Evolutionary conservation across 306 rosid species (phyloP).

Genomic region (Echinosophora koreensis): DNA sequence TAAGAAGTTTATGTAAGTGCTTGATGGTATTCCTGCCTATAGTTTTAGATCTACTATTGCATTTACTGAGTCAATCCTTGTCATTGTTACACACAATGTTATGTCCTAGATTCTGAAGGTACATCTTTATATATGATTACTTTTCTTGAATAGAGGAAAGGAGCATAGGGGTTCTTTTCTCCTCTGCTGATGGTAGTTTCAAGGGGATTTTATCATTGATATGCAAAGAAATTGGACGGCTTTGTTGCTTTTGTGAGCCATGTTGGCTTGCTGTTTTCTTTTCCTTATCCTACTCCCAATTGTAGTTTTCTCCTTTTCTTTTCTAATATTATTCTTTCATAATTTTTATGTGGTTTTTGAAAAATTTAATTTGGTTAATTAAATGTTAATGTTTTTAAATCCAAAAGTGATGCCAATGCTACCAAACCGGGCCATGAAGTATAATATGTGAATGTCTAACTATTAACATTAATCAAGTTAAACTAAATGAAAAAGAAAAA

Average conservation of each 20-base stretch:
- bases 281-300: conserved; percentile 12
- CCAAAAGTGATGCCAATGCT: conserved; percentile 1
- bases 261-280: conserved; percentile 5
- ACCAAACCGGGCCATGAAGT: conserved; percentile 19
- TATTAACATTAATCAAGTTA: conserved; percentile 23
- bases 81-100: neutral
- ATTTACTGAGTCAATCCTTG: conserved; percentile 17
- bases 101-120: conserved; percentile 20
- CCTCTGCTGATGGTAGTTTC: conserved; percentile 36
- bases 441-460: conserved; percentile 27
- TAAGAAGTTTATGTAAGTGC: conserved; percentile 82
- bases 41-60: conserved; percentile 8
- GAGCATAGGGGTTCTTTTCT: conserved; percentile 23
- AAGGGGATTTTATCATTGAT: conserved; percentile 36
- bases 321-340: conserved; percentile 2
- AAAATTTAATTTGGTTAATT: conserved; percentile 20
- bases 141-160: conserved; percentile 19
- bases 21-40: conserved; percentile 11
- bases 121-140: conserved; percentile 18
- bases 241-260: conserved; percentile 28
- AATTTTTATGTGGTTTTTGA: neutral
- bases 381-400: conserved; percentile 15
- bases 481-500: conserved; percentile 19
- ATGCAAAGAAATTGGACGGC: conserved; percentile 19
- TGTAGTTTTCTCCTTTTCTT: conserved; percentile 25